Base-by-base conservation (phyloP, 257 asterid genomes). In the Scutellaria barbata region DNA sequence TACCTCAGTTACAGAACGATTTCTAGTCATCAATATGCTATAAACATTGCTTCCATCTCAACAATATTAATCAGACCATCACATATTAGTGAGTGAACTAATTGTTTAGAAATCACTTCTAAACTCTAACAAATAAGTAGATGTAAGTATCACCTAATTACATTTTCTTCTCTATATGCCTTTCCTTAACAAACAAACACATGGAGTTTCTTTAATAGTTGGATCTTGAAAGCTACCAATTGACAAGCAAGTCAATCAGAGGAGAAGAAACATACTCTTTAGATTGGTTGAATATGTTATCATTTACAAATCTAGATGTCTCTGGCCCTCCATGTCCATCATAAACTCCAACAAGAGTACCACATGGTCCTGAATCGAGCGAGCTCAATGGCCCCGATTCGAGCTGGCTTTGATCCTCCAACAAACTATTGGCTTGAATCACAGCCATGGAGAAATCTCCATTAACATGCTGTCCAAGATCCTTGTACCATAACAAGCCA, bases 311-410 rank as follows among this genome's bases (percentile, higher is more conserved):
- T 17, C 98, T 88, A 8, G 99, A 71, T 2, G 99, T 76, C 85
- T 94, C 98, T 1, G 99, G 96, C 43, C 98, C 99, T 48, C 99
- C 99, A 77, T 94, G 99, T n/a, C 99, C 99, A 82, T 94, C 99
- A 71, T 91, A 91, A 39, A 94, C 93, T 42, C 99, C 99, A 39
- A 94, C 70, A 58, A 91, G 91, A 16, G 98, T 91, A n/a, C 98
- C 99, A 69, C 66, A 51, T 5, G 93, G 97, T 7, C 96, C 99
- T 1, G 96, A 84, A 67, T 68, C 85, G 40, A 83, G 84, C 4
- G 72, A 78, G 75, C 96, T 88, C 82, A 94, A 76, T 0, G 92
- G 85, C 6, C 99, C 99, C 0, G 96, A 91, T 82, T 88, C 99
- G 46, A 94, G 89, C 81, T 84, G 99, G 78, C 92, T 81, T 33